Conservation (phyloP, 805 yeast species). For the Vanderwaltozyma polyspora region DNA sequence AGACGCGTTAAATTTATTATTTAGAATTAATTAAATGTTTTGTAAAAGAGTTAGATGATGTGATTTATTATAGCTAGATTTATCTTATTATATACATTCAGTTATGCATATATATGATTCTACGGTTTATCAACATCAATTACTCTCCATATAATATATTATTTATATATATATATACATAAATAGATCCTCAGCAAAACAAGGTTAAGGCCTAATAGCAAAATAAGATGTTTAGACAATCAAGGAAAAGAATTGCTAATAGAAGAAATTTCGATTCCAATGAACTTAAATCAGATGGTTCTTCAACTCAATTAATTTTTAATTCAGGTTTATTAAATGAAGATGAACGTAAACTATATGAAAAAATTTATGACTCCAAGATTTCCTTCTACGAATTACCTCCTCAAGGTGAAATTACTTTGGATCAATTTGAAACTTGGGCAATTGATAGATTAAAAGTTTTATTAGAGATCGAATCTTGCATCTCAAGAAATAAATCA, state of each 20-base stretch:
- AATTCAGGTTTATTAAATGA: constrained; percentile 12
- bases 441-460: constrained; percentile 85
- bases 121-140: no score
- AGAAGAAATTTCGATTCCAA: constrained; percentile 48
- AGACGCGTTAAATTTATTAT: no score
- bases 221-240: constrained; percentile 42
- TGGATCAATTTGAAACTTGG: constrained; percentile 91
- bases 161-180: no score
- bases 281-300: constrained; percentile 18
- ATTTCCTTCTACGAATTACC: constrained; percentile 67
- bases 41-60: no score
- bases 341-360: constrained; percentile 27
- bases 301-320: constrained; percentile 17
- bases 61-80: no score
- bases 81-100: no score
- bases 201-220: no score
- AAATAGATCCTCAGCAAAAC: no score
- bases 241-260: constrained; percentile 65
- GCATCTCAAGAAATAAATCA: constrained; percentile 50
- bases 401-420: constrained; percentile 75
- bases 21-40: no score
- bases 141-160: no score
- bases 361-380: constrained; percentile 42
- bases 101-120: no score
- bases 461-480: constrained; percentile 73